phyloP scores from a whole-genome alignment of 148 eudicot genomes.

The Camellia lanceoleosa region DNA sequence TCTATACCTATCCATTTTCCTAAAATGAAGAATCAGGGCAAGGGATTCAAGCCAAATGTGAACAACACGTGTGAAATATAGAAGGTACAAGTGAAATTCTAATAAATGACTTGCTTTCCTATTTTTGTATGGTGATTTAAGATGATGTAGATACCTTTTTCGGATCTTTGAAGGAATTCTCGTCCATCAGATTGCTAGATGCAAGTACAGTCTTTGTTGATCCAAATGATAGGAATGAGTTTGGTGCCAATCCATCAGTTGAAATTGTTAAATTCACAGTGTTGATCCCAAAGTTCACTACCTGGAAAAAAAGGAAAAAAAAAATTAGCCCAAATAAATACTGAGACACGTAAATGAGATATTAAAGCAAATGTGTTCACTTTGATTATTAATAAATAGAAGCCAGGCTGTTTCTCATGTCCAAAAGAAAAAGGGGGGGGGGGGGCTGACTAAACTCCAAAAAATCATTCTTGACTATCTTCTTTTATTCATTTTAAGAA shows the following conservation, averaged over 20 bases:
- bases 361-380: background rate
- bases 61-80: background rate
- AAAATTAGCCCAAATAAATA: background rate
- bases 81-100: background rate
- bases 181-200: slow-evolving; percentile 70
- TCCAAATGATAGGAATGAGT: slow-evolving; percentile 36
- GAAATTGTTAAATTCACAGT: slow-evolving; percentile 49
- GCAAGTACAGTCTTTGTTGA: slow-evolving; percentile 53
- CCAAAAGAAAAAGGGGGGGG: background rate
- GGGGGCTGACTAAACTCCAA: background rate
- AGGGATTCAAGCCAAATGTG: background rate
- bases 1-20: background rate
- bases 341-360: background rate
- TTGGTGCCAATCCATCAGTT: slow-evolving; percentile 33
- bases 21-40: background rate
- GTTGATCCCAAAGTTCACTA: slow-evolving; percentile 69
- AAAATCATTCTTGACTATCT: background rate
- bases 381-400: background rate
- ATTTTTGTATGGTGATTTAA: background rate
- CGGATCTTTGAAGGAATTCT: slow-evolving; percentile 77
- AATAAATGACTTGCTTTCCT: background rate
- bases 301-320: slow-evolving; percentile 29
- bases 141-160: slow-evolving; percentile 50
- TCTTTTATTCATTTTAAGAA: background rate
- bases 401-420: background rate